Conservation (phyloP, 768 basidiomycete species). For the Trametes cinnabarina region DNA sequence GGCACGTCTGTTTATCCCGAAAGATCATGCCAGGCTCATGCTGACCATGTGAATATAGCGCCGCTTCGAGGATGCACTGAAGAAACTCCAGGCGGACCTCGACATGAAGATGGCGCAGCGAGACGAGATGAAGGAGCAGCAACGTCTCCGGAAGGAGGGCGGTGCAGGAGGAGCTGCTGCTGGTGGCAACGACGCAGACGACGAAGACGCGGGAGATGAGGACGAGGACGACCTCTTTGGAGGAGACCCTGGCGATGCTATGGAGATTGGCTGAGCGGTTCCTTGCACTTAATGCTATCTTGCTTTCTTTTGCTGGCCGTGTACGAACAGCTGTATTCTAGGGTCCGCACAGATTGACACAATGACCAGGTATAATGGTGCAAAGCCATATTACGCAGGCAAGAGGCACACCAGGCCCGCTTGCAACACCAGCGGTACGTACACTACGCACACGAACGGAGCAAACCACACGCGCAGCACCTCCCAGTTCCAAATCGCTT, state of each 20-base stretch:
- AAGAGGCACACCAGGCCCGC: constrained; percentile 57
- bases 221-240: constrained; percentile 34
- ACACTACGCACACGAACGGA: constrained; percentile 79
- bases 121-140: constrained; percentile 77
- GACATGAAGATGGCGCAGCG: constrained; percentile 81
- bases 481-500: constrained; percentile 74
- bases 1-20: constrained; percentile 39
- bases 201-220: constrained; percentile 29
- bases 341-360: neutral
- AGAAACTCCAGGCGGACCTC: constrained; percentile 81
- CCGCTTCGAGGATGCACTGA: constrained; percentile 91
- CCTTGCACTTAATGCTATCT: neutral
- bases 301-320: neutral
- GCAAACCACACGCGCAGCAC: constrained; percentile 79
- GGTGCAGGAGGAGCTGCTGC: constrained; percentile 38
- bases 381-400: constrained; percentile 25
- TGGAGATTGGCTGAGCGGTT: constrained; percentile 30
- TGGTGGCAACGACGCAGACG: constrained; percentile 40
- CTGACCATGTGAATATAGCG: constrained; percentile 45
- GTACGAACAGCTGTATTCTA: constrained; percentile 12
- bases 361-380: neutral
- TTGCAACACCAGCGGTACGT: constrained; percentile 71
- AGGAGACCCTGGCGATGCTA: constrained; percentile 22
- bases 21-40: neutral
- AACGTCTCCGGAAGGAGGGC: constrained; percentile 69